phyloP scores from a whole-genome alignment of 768 basidiomycete species.

The Mycena pura region DNA sequence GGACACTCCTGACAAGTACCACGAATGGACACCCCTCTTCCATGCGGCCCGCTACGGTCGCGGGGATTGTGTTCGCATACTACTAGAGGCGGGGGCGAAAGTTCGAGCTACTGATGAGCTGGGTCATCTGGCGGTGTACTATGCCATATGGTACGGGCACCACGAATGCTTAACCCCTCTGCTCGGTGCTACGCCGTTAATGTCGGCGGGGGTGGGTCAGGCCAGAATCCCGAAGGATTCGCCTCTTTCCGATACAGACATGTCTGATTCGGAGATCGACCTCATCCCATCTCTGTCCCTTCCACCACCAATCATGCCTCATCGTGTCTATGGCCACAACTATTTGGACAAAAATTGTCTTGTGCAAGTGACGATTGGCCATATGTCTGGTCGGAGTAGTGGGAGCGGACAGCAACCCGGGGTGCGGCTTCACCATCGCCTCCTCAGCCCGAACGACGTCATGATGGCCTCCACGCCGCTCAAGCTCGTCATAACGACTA shows the following conservation, averaged over 20 bases:
- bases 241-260: conserved; percentile 44
- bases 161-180: conserved; percentile 69
- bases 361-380: conserved; percentile 86
- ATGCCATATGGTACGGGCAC: conserved; percentile 97
- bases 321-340: conserved; percentile 96
- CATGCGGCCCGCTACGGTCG: conserved; percentile 93
- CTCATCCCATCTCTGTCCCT: conserved; percentile 93
- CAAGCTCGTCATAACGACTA: conserved; percentile 94
- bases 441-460: conserved; percentile 74
- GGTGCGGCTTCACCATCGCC: conserved; percentile 75
- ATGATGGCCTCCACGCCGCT: conserved; percentile 81
- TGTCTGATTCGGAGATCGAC: conserved; percentile 78
- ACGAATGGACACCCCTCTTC: conserved; percentile 97
- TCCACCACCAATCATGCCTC: conserved; percentile 98
- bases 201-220: conserved; percentile 32
- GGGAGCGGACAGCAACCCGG: conserved; percentile 44
- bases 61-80: conserved; percentile 71
- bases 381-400: conserved; percentile 50
- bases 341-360: conserved; percentile 87
- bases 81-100: conserved; percentile 81
- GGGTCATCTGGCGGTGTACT: conserved; percentile 85
- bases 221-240: conserved; percentile 40
- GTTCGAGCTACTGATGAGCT: conserved; percentile 84
- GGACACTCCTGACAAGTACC: conserved; percentile 93
- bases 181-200: conserved; percentile 49